A percentile compares a stretch with the other conserved stretches of the same genome.
phyloP scores from a whole-genome alignment of 2,329 filamentous ascomycete genomes.

The Stagonosporopsis vannaccii region DNA sequence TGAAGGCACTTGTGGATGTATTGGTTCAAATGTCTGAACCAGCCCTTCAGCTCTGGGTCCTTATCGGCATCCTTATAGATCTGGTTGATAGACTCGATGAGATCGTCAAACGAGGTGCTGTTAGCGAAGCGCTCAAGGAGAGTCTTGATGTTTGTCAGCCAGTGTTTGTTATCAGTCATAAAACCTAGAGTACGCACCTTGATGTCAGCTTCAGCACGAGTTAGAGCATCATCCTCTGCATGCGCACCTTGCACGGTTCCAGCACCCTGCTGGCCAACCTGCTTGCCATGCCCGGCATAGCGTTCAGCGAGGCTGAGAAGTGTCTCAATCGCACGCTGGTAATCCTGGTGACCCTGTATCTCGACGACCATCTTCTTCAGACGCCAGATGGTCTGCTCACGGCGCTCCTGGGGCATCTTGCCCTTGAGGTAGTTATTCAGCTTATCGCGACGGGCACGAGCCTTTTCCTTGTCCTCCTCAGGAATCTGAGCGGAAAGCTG shows the following conservation, averaged over 20 bases:
- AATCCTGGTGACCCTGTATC: slow-evolving; percentile 93
- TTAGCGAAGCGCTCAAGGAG: slow-evolving; percentile 97
- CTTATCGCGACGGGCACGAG: slow-evolving; percentile 54
- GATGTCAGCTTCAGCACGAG: slow-evolving; percentile 78
- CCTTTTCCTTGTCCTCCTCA: slow-evolving; percentile 62
- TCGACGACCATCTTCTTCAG: slow-evolving; percentile 98
- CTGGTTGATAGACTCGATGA: slow-evolving; percentile 83
- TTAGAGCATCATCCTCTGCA: slow-evolving; percentile 68
- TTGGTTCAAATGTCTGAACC: slow-evolving; percentile 81
- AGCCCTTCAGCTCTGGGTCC: slow-evolving; percentile 84
- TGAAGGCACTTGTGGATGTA: slow-evolving; percentile 86
- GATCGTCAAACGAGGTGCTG: slow-evolving; percentile 84
- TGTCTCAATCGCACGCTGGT: slow-evolving; percentile 89
- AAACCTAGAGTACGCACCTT: slow-evolving; percentile 64
- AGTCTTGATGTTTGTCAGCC: slow-evolving; percentile 67
- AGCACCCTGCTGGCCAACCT: slow-evolving; percentile 68
- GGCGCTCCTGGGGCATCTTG: slow-evolving; percentile 92
- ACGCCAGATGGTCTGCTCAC: slow-evolving; percentile 89
- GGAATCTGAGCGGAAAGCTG: slow-evolving; percentile 69
- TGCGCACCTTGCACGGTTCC: slow-evolving; percentile 77
- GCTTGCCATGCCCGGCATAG: slow-evolving; percentile 78
- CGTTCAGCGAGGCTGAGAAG: slow-evolving; percentile 83
- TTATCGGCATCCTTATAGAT: slow-evolving; percentile 87
- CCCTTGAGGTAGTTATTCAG: slow-evolving; percentile 78
- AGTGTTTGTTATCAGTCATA: slow-evolving; percentile 48